Conservation (phyloP, 2,329 filamentous ascomycete species). For the Botrytis deweyae region DNA sequence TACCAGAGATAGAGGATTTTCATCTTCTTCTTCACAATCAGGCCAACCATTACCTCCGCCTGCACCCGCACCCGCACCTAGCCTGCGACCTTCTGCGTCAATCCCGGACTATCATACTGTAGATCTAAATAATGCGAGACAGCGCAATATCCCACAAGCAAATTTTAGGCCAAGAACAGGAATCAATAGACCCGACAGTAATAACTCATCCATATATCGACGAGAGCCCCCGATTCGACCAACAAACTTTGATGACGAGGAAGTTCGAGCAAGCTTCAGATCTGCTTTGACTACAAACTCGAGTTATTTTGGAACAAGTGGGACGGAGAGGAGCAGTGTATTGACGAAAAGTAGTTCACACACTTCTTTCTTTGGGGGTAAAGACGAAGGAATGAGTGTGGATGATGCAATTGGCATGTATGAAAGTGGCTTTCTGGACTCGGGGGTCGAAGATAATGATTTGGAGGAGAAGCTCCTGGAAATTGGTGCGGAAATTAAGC, state of each 20-base stretch:
- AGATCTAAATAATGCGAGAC: slow-evolving; percentile 36
- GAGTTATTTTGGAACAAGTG: slow-evolving; percentile 58
- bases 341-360: slow-evolving; percentile 76
- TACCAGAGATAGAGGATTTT: slow-evolving; percentile 36
- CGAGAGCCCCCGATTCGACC: slow-evolving; percentile 35
- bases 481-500: slow-evolving; percentile 3
- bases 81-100: slow-evolving; percentile 37
- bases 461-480: slow-evolving; percentile 18
- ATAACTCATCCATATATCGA: slow-evolving; percentile 30
- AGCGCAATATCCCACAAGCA: slow-evolving; percentile 36
- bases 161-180: slow-evolving; percentile 30
- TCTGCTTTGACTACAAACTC: slow-evolving; percentile 61
- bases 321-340: slow-evolving; percentile 80
- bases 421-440: slow-evolving; percentile 60
- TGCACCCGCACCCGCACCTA: slow-evolving; percentile 2
- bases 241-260: slow-evolving; percentile 37
- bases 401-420: slow-evolving; percentile 72
- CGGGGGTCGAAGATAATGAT: slow-evolving; percentile 45
- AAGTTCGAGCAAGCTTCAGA: slow-evolving; percentile 57
- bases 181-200: slow-evolving; percentile 33
- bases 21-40: slow-evolving; percentile 36
- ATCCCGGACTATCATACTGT: slow-evolving; percentile 38
- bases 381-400: slow-evolving; percentile 59
- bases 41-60: slow-evolving; percentile 22
- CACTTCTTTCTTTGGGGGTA: slow-evolving; percentile 53